Conservation (phyloP, 2,329 filamentous ascomycete genomes). For the Apiospora malaysiana region DNA sequence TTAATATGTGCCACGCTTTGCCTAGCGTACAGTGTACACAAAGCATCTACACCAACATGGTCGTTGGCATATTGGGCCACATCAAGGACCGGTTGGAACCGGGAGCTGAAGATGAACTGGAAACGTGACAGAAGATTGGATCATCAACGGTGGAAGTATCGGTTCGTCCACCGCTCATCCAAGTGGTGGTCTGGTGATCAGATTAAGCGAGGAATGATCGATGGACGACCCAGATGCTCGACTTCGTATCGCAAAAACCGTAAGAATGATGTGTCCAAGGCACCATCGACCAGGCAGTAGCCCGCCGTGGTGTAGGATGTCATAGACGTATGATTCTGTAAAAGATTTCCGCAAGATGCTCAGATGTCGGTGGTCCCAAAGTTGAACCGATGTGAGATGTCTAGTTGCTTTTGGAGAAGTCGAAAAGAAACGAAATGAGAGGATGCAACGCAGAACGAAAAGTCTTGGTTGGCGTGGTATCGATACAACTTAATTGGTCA, state of each 20-base stretch:
- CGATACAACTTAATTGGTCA: neutral
- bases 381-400: conserved; percentile 41
- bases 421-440: conserved; percentile 32
- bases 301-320: conserved; percentile 62
- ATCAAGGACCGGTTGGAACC: neutral
- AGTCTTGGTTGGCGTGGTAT: conserved; percentile 27
- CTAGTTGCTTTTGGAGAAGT: conserved; percentile 28
- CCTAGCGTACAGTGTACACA: neutral
- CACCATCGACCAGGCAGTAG: conserved; percentile 54
- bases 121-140: neutral
- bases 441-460: conserved; percentile 30
- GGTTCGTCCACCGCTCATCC: conserved; percentile 25
- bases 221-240: conserved; percentile 21
- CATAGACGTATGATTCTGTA: conserved; percentile 59
- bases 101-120: conserved; percentile 3
- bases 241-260: conserved; percentile 58
- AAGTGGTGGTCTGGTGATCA: conserved; percentile 20
- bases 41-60: neutral
- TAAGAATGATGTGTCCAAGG: conserved; percentile 69
- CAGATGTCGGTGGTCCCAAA: conserved; percentile 50
- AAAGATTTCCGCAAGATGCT: conserved; percentile 58
- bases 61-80: neutral
- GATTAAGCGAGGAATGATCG: conserved; percentile 19
- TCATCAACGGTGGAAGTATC: conserved; percentile 14
- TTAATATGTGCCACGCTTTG: neutral